Evolutionary conservation across 2,329 filamentous ascomycete genomes (phyloP).

Genomic region (Aspergillus chevalieri): DNA sequence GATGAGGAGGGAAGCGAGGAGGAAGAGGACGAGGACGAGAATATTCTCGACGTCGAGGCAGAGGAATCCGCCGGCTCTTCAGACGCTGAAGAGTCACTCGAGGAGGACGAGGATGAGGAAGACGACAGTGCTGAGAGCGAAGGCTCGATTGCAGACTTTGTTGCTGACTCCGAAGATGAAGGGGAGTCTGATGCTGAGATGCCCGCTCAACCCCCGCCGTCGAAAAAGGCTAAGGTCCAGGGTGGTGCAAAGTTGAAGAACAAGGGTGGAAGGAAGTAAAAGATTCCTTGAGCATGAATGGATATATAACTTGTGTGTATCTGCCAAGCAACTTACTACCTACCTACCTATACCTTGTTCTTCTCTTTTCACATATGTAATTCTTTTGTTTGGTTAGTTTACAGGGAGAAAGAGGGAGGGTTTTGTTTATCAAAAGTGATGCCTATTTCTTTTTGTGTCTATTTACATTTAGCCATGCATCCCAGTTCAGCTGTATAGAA

Average conservation of each 20-base stretch:
- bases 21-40: constrained; percentile 34
- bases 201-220: constrained; percentile 21
- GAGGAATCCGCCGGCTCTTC: constrained; percentile 38
- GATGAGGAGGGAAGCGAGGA: constrained; percentile 56
- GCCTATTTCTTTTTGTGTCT: background rate
- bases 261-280: constrained; percentile 29
- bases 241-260: constrained; percentile 26
- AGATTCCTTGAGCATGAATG: constrained; percentile 4
- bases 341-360: constrained; percentile 1
- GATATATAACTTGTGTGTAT: background rate
- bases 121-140: constrained; percentile 59
- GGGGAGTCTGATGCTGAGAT: constrained; percentile 20
- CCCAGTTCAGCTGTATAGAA: too few relatives aligned
- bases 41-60: constrained; percentile 41
- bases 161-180: constrained; percentile 44
- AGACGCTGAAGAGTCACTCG: constrained; percentile 46
- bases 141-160: constrained; percentile 40
- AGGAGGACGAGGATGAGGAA: constrained; percentile 58
- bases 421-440: background rate
- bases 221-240: constrained; percentile 32
- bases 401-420: too few relatives aligned
- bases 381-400: background rate
- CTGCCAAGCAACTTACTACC: background rate
- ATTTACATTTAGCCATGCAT: background rate
- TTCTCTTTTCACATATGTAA: background rate